A percentile compares a stretch with the other conserved stretches of the same genome.
Evolutionary conservation across 2,329 filamentous ascomycete species (phyloP).

Genomic region (Cephalotrichum gorgonifer): DNA sequence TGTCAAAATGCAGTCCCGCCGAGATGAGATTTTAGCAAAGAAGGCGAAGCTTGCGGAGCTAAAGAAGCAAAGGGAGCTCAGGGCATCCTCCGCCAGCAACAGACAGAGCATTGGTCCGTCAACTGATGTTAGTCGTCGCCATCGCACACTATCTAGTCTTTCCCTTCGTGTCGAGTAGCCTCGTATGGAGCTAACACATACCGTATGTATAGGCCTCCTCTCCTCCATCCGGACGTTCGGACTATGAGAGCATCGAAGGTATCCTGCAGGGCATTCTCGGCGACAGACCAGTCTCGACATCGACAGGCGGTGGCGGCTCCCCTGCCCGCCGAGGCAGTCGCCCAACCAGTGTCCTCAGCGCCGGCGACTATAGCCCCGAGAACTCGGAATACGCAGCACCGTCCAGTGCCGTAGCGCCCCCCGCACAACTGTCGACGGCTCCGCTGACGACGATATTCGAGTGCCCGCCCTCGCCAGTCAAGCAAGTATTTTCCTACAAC

Average conservation of each 20-base stretch:
- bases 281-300: constrained; percentile 53
- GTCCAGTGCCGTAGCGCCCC: constrained; percentile 31
- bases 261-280: not conserved
- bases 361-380: constrained; percentile 69
- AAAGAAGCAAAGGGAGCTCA: constrained; percentile 79
- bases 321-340: constrained; percentile 61
- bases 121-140: constrained; percentile 54
- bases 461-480: constrained; percentile 61
- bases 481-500: constrained; percentile 91
- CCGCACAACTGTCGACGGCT: constrained; percentile 64
- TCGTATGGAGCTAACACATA: constrained; percentile 2
- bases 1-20: constrained; percentile 27
- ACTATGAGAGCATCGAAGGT: not conserved
- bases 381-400: constrained; percentile 50
- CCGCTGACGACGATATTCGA: constrained; percentile 72
- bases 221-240: not conserved
- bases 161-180: constrained; percentile 3
- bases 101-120: constrained; percentile 59
- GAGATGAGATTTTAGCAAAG: constrained; percentile 94
- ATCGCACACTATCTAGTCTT: not conserved
- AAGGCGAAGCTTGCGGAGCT: constrained; percentile 94
- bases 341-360: constrained; percentile 78
- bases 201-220: not conserved
- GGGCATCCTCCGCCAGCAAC: constrained; percentile 64
- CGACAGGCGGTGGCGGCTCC: constrained; percentile 53